Percentiles rank a stretch among this genome's conserved stretches.
Conservation (phyloP, 208 protist genomes). For the Leishmania aethiopica region DNA sequence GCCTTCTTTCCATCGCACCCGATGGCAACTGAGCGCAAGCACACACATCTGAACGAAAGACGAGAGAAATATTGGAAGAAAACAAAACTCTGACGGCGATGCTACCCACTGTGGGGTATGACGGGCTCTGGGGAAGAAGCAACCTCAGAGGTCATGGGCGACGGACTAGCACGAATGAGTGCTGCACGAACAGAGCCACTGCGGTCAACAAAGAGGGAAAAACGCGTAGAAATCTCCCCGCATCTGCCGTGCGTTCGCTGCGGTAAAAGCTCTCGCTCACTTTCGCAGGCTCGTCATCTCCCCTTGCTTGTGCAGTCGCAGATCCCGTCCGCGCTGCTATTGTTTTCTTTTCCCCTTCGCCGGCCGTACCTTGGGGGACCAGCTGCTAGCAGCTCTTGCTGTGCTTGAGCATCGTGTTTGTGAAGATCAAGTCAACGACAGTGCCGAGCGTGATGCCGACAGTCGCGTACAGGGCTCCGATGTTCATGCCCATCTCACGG, state of each 20-base stretch:
- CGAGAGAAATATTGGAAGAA: not conserved
- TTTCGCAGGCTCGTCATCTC: not conserved
- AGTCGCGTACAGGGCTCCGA: constrained; percentile 80
- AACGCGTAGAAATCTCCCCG: not conserved
- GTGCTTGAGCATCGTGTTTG: constrained; percentile 55
- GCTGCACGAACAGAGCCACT: not conserved
- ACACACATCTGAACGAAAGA: not conserved
- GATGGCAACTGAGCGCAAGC: not conserved
- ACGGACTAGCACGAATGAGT: not conserved
- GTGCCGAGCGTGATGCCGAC: constrained; percentile 79
- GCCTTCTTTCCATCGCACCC: not conserved
- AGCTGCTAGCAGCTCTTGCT: constrained; percentile 4
- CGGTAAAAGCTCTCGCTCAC: too few relatives aligned
- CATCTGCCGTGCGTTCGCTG: not conserved
- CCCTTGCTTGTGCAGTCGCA: not conserved
- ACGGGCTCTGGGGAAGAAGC: not conserved
- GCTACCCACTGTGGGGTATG: not conserved
- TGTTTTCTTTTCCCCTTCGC: not conserved
- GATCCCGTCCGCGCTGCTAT: not conserved
- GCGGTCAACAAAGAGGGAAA: not conserved
- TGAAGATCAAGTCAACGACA: constrained; percentile 73
- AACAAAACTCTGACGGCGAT: not conserved
- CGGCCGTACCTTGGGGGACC: not conserved
- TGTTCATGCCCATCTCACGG: constrained; percentile 86
- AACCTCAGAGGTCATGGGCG: not conserved